Base-by-base conservation (phyloP, 352 stramenopile genomes). In the Globisporangium alternatum region DNA sequence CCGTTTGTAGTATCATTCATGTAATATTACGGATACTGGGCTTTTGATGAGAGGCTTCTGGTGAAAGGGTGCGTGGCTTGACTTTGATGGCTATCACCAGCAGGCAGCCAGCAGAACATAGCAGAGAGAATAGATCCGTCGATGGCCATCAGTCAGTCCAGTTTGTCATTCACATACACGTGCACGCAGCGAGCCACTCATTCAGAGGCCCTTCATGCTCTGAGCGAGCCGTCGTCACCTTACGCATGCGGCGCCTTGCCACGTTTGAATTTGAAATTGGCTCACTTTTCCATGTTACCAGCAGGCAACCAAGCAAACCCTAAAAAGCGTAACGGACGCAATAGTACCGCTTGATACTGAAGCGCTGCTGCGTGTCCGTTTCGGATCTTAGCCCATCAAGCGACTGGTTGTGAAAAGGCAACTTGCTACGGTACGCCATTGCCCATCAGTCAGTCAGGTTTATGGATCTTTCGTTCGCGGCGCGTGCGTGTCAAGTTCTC, bases 371-470 rank as follows among this genome's bases (percentile, higher is more conserved):
- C 52, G 31, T 57, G 52, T 57, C 52, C 52, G 31, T 57, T 57
- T 57, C 31, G 19, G 19, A 41, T 56, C 51, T 56, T 56, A 2
- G 44, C n/a, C 44, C 44, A 51, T 51, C n/a, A 51, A 51, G n/a
- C 19, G 9, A 30, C 17, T 47, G 39, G 39, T 7, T 45, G 39
- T n/a, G 41, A 22, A 47, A 47, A n/a, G 41, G 41, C 41, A 47
- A 47, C 19, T 22, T 47, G 41, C 41, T 47, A 45, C 39, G n/a
- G 39, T 45, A 45, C 39, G 17, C 41, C 21, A 19, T 47, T 30
- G 44, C n/a, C 44, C 44, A 49, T 49, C 44, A 30, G n/a, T 30
- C 19, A 47, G 41, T 47, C 41, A 21, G 15, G 41, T 21, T 21
- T 21, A 3, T 47, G 15, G 35, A 41, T 41, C 41, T 47, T 28